A percentile compares a stretch with the other conserved stretches of the same genome.
phyloP scores from a whole-genome alignment of 2,329 filamentous ascomycete species.

The Cytospora chrysosperma region DNA sequence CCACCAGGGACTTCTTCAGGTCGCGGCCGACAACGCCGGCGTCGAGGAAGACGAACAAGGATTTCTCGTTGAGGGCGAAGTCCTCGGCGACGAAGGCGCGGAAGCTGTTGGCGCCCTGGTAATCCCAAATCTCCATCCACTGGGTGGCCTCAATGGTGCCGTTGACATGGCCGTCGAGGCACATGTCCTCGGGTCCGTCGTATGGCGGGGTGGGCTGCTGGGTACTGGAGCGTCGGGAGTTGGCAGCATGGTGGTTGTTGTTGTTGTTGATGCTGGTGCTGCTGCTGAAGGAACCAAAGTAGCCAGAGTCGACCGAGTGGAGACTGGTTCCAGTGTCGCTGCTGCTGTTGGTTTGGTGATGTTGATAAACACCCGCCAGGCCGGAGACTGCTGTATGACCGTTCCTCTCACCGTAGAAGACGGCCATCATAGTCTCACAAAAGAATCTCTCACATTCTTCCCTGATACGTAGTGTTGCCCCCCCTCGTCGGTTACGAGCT shows the following conservation, averaged over 20 bases:
- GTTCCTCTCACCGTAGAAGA: conserved; percentile 96
- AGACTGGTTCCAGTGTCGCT: conserved; percentile 11
- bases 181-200: conserved; percentile 34
- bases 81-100: conserved; percentile 78
- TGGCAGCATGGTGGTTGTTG: conserved; percentile 26
- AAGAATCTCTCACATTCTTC: conserved; percentile 99
- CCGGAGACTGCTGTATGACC: conserved; percentile 74
- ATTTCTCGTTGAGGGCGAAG: conserved; percentile 51
- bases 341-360: conserved; percentile 21
- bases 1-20: conserved; percentile 88
- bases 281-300: conserved; percentile 27
- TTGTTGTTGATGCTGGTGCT: conserved; percentile 25
- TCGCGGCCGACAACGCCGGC: conserved; percentile 67
- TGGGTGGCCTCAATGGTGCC: conserved; percentile 45
- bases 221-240: conserved; percentile 24
- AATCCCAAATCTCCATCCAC: conserved; percentile 83
- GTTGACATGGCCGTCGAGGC: conserved; percentile 31
- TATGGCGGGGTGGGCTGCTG: conserved; percentile 48
- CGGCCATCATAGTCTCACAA: conserved; percentile 89
- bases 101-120: conserved; percentile 79
- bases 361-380: conserved; percentile 72
- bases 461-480: conserved; percentile 95
- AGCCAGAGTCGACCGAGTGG: conserved; percentile 23
- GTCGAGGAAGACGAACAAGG: conserved; percentile 88
- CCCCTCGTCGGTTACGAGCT: conserved; percentile 65